Evolutionary conservation across 305 asterid genomes (phyloP).

Genomic region (Fraxinus angustifolia): DNA sequence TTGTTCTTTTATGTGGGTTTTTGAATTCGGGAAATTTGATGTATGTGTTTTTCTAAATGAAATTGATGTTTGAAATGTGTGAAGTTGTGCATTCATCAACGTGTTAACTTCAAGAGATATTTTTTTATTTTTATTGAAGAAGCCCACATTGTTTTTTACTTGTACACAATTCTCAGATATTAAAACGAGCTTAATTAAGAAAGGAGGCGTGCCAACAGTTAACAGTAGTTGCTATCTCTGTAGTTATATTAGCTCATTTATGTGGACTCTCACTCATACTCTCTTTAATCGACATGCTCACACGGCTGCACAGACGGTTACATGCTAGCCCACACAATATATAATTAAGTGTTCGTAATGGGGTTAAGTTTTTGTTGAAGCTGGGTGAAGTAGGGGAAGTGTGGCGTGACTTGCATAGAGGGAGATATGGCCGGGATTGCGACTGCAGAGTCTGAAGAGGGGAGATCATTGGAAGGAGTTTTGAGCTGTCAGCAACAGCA

Average conservation of each 20-base stretch:
- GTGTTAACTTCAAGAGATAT: not conserved
- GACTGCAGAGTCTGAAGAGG: conserved; percentile 31
- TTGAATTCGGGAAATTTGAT: not conserved
- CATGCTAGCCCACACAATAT: not conserved
- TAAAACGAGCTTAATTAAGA: not conserved
- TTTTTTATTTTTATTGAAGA: not conserved
- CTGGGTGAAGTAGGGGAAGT: conserved; percentile 36
- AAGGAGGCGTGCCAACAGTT: not conserved
- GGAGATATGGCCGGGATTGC: conserved; percentile 38
- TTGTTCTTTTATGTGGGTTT: conserved; percentile 16
- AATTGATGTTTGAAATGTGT: not conserved
- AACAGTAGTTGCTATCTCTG: not conserved
- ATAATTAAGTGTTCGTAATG: not conserved
- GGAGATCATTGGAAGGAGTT: conserved; percentile 34
- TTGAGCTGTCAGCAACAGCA: conserved; percentile 23
- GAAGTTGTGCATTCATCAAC: not conserved
- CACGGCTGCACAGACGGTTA: not conserved
- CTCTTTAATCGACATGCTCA: not conserved
- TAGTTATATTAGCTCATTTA: not conserved
- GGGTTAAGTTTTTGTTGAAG: conserved; percentile 5
- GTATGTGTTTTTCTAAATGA: conserved; percentile 4
- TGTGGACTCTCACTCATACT: not conserved
- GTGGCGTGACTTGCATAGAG: conserved; percentile 40
- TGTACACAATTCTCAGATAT: not conserved
- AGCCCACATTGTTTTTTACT: not conserved